Conservation (phyloP, 345 rosid genomes). For the Euphorbia pulcherrima region DNA sequence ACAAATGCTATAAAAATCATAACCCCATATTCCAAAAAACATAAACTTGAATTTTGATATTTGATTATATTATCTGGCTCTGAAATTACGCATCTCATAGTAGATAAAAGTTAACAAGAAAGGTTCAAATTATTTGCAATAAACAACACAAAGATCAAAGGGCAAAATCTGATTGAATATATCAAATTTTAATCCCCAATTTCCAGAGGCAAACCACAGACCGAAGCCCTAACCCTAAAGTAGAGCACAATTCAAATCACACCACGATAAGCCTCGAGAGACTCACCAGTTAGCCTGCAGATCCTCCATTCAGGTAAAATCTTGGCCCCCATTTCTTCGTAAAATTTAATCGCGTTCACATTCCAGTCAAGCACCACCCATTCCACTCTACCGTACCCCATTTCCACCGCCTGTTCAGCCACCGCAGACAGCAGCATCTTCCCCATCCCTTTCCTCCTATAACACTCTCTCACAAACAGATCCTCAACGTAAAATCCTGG, state of each 20-base stretch:
- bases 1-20: too few relatives aligned
- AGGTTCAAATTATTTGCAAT: background rate
- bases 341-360: slow-evolving; percentile 70
- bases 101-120: too few relatives aligned
- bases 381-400: slow-evolving; percentile 84
- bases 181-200: background rate
- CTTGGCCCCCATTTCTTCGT: slow-evolving; percentile 85
- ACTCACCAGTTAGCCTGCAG: slow-evolving; percentile 80
- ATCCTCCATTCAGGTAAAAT: slow-evolving; percentile 72
- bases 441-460: slow-evolving; percentile 77
- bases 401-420: slow-evolving; percentile 77
- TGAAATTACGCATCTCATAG: background rate
- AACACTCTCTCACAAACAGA: slow-evolving; percentile 73
- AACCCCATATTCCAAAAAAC: too few relatives aligned
- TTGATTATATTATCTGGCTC: too few relatives aligned
- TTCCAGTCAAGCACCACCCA: slow-evolving; percentile 96
- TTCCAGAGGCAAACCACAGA: background rate
- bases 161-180: background rate
- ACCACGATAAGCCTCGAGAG: slow-evolving; percentile 58
- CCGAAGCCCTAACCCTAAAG: background rate
- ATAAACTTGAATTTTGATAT: too few relatives aligned
- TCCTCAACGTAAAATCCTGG: slow-evolving; percentile 86
- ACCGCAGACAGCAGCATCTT: slow-evolving; percentile 69
- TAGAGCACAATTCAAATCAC: slow-evolving; percentile 5
- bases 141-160: background rate